A percentile compares a stretch with the other conserved stretches of the same genome.
phyloP scores from a whole-genome alignment of 1,139 yeast genomes.

The Pichia sp. region DNA sequence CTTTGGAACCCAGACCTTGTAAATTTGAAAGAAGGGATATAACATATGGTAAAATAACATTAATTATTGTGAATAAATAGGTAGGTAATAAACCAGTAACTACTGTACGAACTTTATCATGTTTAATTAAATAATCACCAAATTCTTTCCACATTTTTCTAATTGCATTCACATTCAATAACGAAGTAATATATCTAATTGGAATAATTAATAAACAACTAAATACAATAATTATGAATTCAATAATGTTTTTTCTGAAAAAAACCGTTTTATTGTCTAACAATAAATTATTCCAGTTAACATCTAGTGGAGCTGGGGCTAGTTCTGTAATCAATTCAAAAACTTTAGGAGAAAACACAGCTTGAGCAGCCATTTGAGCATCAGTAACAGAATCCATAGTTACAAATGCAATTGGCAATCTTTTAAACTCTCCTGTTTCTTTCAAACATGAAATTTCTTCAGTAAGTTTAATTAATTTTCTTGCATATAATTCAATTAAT shows the following conservation, averaged over 20 bases:
- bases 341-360: conserved; percentile 74
- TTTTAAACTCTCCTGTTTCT: conserved; percentile 35
- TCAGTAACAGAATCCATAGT: conserved; percentile 82
- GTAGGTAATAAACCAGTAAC: conserved; percentile 79
- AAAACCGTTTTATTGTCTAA: conserved; percentile 53
- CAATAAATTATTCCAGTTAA: conserved; percentile 71
- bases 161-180: conserved; percentile 63
- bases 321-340: conserved; percentile 63
- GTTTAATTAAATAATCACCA: conserved; percentile 53
- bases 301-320: conserved; percentile 87
- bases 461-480: conserved; percentile 51
- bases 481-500: conserved; percentile 55
- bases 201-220: conserved; percentile 69
- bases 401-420: conserved; percentile 58
- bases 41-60: conserved; percentile 66
- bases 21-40: conserved; percentile 60
- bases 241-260: conserved; percentile 54
- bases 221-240: conserved; percentile 54
- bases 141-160: conserved; percentile 66
- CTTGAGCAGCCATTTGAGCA: conserved; percentile 88
- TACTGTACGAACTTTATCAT: conserved; percentile 52
- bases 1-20: conserved; percentile 74
- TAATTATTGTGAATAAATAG: conserved; percentile 66
- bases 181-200: conserved; percentile 64
- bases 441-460: conserved; percentile 46